Evolutionary conservation across 1,284 basidiomycete species (phyloP), one percentile per base, ranked within the genome.

Genomic region (Ceratobasidium sp.): DNA sequence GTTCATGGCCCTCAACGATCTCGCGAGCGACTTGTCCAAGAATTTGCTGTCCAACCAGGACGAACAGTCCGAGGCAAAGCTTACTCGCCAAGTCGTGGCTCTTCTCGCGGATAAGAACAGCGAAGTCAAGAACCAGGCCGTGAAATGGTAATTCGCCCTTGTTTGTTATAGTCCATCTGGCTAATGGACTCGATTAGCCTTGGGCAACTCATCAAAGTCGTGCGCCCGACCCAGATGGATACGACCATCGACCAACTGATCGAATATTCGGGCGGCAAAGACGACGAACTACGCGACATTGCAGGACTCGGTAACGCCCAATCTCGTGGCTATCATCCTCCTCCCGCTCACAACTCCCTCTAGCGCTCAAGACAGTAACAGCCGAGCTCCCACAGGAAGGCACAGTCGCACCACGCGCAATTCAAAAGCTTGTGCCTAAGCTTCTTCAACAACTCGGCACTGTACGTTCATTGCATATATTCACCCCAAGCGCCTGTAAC

Each of bases 91-190:
- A 82, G 96, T 98, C 0, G 88, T 98, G 33, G 88, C 91, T 28
- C 89, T 97, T 28, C 92, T 98, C 13, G 93, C 95, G 83, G 98
- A 99, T 86, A 93, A 93, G 86, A 98, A 98, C 82, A 96, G 95
- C 18, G 97, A 99, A 87, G 98, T 99, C 81, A 99, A 99, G 89
- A 98, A 98, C 84, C 94, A 97, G 84, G 96, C 96, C 1, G 97
- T 98, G 18, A 95, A 96, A 87, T 97, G 95, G 97, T 95, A 82
- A 33, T 33, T 78, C 89, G 82, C 80, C 81, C 44, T n/a, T 66
- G 82, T 20, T 69, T 66, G 55, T 26, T 33, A 12, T 49, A 13
- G 26, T 64, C 40, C 18, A 13, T 67, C 67, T 53, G 18, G 81
- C 40, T 46, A 49, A 64, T 53, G 4, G 28, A 5, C 44, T 33